Evolutionary conservation across 768 basidiomycete species (phyloP), one percentile per base, ranked within the genome.

Genomic region (Sporobolomyces pararoseus): DNA sequence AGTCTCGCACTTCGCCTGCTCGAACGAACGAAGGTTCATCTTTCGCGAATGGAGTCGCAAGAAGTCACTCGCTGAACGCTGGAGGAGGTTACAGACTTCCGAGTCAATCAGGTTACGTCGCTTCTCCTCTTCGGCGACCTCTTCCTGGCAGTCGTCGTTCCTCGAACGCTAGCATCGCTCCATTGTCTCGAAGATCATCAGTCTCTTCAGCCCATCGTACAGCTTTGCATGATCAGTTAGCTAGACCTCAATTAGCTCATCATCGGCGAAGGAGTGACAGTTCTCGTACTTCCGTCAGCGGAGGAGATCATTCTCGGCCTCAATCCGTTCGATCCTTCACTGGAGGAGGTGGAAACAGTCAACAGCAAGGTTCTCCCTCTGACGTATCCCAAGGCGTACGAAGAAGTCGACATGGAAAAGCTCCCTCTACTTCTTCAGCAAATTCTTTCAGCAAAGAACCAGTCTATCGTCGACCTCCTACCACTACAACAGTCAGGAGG

Each of bases 281-380:
- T 7, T 84, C 86, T 14, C 84, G 90, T 25, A 84, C 86, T 16
- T 90, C 89, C 4, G 84, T 88, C 65, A 89, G 89, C 63, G 65
- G 67, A n/a, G 52, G 39, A 7, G 52, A 65, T 17, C 57, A 54
- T 9, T 76, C 75, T 3, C 50, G 73, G 1, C 75, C 73, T 2
- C 55, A 65, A 17, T 74, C 72, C 17, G 4, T 73, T 12, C 75
- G 68, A 21, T 70, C 68, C 2, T 54, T 61, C 37, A 58, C 44
- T 25, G 70, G 64, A 4, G 39, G 34, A n/a, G 70, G 64, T 21
- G 39, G 34, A n/a, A 53, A 21, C 49, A 31, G 13, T 25, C 54
- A 32, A 37, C 25, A 13, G 23, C 53, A 37, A 25, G 49, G 50
- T 61, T 31, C 37, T 21, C 59, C 44, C 5, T 32, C 29, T 4